Evolutionary conservation across 1,284 basidiomycete species (phyloP).

Genomic region (Laetiporus sulphureus): DNA sequence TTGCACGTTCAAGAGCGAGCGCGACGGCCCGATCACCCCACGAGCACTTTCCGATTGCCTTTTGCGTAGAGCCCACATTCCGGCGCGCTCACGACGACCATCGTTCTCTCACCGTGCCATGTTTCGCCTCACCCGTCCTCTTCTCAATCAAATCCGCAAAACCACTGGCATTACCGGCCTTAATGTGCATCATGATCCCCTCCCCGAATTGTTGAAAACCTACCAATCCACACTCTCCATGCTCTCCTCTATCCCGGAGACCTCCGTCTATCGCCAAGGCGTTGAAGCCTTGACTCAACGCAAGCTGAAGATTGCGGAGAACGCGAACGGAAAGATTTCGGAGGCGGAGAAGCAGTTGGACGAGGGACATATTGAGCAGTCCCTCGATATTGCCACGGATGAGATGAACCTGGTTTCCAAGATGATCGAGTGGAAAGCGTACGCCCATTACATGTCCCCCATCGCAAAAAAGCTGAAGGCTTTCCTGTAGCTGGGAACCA

Average conservation of each 20-base stretch:
- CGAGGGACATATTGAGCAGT: conserved; percentile 80
- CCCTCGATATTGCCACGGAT: conserved; percentile 77
- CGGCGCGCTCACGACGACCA: conserved; percentile 8
- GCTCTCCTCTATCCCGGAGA: conserved; percentile 67
- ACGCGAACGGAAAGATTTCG: conserved; percentile 58
- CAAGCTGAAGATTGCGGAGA: conserved; percentile 71
- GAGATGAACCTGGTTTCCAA: conserved; percentile 77
- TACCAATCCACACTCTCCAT: conserved; percentile 78
- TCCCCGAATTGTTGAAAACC: conserved; percentile 70
- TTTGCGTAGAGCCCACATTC: neutral
- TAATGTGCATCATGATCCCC: conserved; percentile 68
- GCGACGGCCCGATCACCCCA: conserved; percentile 1
- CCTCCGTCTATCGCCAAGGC: conserved; percentile 88
- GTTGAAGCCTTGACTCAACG: conserved; percentile 83
- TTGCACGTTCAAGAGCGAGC: too few species aligned
- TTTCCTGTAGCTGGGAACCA: conserved; percentile 72
- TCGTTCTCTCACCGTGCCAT: conserved; percentile 32
- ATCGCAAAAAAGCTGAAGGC: conserved; percentile 6
- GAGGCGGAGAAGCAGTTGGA: conserved; percentile 69
- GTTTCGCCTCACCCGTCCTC: conserved; percentile 75
- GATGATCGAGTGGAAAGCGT: conserved; percentile 97
- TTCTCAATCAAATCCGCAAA: conserved; percentile 61
- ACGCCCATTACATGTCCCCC: conserved; percentile 29
- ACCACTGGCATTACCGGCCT: conserved; percentile 77
- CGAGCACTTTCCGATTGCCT: neutral